Base-by-base conservation (phyloP, 371 early-diverging fungal genomes). In the Blyttiomyces sp. region DNA sequence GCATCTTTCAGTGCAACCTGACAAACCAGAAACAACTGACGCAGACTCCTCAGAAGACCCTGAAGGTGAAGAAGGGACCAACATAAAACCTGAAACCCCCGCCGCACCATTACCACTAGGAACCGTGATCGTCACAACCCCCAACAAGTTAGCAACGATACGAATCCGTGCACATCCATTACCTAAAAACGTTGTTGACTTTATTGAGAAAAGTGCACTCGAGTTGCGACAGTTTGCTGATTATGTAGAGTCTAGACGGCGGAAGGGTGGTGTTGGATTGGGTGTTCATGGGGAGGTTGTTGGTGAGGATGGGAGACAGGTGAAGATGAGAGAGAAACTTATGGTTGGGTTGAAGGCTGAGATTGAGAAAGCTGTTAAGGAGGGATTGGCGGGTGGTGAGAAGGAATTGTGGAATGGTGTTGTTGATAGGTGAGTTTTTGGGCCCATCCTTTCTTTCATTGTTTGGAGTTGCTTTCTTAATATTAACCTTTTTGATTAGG, bases 131-230 rank as follows among this genome's bases (percentile, higher is more conserved):
- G 57, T 86, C 3, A 70, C 80, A 5, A 89, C 88, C 0, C 70
- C 86, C 3, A 89, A 89, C 51, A 87, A 87, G 46, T 77, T 83
- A 33, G 80, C 85, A 44, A 81, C 89, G 0, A 56, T 96, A 11
- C 82, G 84, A 13, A 71, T 96, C 2, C 81, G 88, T 6, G 84
- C 90, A 0, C 83, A 92, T 2, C 93, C 95, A 3, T 69, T 96
- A 11, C 96, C 96, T 2, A 58, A 74, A 19, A 80, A 70, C 27
- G 81, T 94, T 0, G 77, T 82, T 1, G 71, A 70, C 16, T 88
- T 85, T 57, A 63, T 96, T 35, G 70, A 72, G 0, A 70, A 21
- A n/a, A 43, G 26, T 30, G 16, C 61, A 9, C 39, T 79, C 13
- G 81, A 80, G 23, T 84, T 95, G 34, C 84, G 86, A 48, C 61